Conservation (phyloP, 2,329 filamentous ascomycete genomes). For the Aquanectria penicillioides region DNA sequence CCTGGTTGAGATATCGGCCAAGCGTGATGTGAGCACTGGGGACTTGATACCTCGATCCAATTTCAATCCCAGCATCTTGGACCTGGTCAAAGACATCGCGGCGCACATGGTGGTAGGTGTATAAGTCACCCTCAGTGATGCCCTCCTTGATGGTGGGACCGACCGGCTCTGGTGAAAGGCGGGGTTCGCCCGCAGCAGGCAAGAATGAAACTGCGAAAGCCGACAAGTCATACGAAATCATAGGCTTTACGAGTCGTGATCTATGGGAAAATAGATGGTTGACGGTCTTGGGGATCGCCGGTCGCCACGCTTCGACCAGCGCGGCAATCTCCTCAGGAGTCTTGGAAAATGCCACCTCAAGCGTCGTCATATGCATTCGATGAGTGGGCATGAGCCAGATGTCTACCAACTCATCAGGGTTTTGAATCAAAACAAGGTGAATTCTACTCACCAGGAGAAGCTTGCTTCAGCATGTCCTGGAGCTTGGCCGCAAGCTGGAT, state of each 20-base stretch:
- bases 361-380: slow-evolving; percentile 83
- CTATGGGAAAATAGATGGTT: slow-evolving; percentile 75
- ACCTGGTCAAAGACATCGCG: slow-evolving; percentile 77
- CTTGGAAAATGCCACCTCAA: slow-evolving; percentile 86
- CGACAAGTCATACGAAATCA: slow-evolving; percentile 84
- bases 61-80: slow-evolving; percentile 69
- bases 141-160: slow-evolving; percentile 48
- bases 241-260: slow-evolving; percentile 81
- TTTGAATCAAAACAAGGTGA: neutral
- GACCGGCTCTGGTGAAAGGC: slow-evolving; percentile 49
- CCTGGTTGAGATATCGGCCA: slow-evolving; percentile 77
- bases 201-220: slow-evolving; percentile 90
- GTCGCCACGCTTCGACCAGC: slow-evolving; percentile 67
- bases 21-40: slow-evolving; percentile 92
- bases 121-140: slow-evolving; percentile 67
- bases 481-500: slow-evolving; percentile 73
- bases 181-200: slow-evolving; percentile 74
- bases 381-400: slow-evolving; percentile 88
- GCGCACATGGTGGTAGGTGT: slow-evolving; percentile 91
- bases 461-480: slow-evolving; percentile 71
- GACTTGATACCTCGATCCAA: slow-evolving; percentile 85
- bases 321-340: slow-evolving; percentile 73
- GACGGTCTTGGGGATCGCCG: slow-evolving; percentile 67
- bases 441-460: slow-evolving; percentile 74
- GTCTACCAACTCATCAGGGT: slow-evolving; percentile 55